Percentiles rank a stretch among this genome's conserved stretches.
Conservation (phyloP, 1,284 basidiomycete species). For the Heterobasidion occidentale region DNA sequence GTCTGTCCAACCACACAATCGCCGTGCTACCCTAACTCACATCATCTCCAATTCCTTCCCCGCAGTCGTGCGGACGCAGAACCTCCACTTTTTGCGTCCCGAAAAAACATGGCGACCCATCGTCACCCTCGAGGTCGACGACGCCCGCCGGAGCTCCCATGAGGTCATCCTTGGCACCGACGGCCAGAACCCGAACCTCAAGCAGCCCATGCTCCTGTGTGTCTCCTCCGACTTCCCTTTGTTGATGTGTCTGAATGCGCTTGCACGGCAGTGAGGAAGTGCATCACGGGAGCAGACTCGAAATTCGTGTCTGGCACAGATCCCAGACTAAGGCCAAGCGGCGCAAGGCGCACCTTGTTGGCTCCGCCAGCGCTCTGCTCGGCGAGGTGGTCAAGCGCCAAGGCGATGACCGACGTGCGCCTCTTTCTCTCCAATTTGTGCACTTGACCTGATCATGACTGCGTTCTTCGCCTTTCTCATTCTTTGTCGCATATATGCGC, state of each 20-base stretch:
- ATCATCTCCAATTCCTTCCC: neutral
- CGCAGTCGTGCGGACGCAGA: constrained; percentile 24
- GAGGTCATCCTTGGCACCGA: constrained; percentile 56
- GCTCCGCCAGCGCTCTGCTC: constrained; percentile 36
- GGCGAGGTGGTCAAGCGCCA: constrained; percentile 44
- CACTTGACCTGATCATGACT: neutral
- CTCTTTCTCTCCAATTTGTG: neutral
- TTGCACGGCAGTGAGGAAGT: constrained; percentile 28
- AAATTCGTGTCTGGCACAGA: constrained; percentile 45
- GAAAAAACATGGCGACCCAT: constrained; percentile 51
- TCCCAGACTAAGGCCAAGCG: constrained; percentile 51
- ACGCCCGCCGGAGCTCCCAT: constrained; percentile 28
- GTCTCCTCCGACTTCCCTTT: constrained; percentile 14
- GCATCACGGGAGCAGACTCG: constrained; percentile 30
- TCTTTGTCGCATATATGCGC: neutral
- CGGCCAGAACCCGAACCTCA: constrained; percentile 62
- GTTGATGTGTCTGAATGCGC: neutral
- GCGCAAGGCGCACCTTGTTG: constrained; percentile 46
- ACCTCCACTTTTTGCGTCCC: constrained; percentile 23
- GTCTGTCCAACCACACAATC: too few species aligned
- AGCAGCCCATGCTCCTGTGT: constrained; percentile 43
- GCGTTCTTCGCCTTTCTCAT: neutral
- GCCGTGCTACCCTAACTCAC: too few species aligned
- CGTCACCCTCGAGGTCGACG: constrained; percentile 42
- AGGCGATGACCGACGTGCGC: constrained; percentile 35